Evolutionary conservation across 2,329 filamentous ascomycete genomes (phyloP).

Genomic region (Metarhizium guizhouense): DNA sequence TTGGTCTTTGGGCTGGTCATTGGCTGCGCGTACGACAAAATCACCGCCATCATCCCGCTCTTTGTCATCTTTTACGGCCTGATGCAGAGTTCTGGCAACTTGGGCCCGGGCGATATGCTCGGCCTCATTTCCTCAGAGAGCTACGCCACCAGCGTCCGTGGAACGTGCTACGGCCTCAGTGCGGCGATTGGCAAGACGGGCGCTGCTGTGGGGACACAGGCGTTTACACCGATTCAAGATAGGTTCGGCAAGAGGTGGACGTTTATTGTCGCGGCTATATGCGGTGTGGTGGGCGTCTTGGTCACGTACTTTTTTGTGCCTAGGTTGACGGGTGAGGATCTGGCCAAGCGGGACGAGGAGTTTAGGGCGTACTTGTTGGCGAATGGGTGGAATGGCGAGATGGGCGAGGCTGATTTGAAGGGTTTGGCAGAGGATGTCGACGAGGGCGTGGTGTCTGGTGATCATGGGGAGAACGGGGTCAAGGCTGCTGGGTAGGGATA

Average conservation of each 20-base stretch:
- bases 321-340: constrained; percentile 34
- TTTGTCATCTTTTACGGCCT: constrained; percentile 44
- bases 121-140: constrained; percentile 40
- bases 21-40: constrained; percentile 35
- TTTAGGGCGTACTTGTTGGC: constrained; percentile 34
- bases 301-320: constrained; percentile 40
- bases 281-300: constrained; percentile 35
- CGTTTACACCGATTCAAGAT: constrained; percentile 36
- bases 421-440: constrained; percentile 11
- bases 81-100: constrained; percentile 38
- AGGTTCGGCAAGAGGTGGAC: constrained; percentile 39
- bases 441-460: neutral
- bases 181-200: constrained; percentile 43
- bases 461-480: neutral
- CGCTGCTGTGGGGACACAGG: constrained; percentile 41
- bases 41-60: constrained; percentile 38
- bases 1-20: constrained; percentile 43
- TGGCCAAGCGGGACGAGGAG: constrained; percentile 30
- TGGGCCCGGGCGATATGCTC: constrained; percentile 42
- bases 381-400: constrained; percentile 37
- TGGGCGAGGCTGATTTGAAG: constrained; percentile 21
- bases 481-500: neutral
- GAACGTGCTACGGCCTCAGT: constrained; percentile 40
- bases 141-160: constrained; percentile 42
- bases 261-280: constrained; percentile 43